These are phyloP conservation scores for Tylopilus vinaceipallidus DNA, from an alignment of 768 basidiomycete genomes.

Conservation along the genomic window DNA sequence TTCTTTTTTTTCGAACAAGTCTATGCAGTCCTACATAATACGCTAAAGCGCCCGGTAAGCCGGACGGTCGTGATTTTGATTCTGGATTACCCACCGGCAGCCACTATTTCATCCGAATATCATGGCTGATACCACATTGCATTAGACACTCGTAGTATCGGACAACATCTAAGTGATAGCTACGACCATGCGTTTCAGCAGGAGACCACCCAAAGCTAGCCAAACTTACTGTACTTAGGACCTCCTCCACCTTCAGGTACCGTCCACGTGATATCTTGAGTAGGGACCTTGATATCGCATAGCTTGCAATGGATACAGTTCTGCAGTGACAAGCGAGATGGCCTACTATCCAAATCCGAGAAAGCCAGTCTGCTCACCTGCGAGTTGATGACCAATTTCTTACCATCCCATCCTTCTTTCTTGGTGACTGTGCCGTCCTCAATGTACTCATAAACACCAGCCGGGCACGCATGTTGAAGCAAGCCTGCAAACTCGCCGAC, in stretches of 20 bases:
- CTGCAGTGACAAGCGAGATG: slow-evolving; percentile 34
- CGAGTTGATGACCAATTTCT: slow-evolving; percentile 93
- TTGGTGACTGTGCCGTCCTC: slow-evolving; percentile 55
- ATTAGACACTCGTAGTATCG: too few species aligned
- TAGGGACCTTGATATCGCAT: slow-evolving; percentile 95
- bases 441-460: slow-evolving; percentile 96
- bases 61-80: too few species aligned
- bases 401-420: slow-evolving; percentile 68
- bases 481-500: slow-evolving; percentile 81
- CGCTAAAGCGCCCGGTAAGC: too few species aligned
- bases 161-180: slow-evolving; percentile 26
- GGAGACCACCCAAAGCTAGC: neutral
- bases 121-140: too few species aligned
- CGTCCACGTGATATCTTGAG: slow-evolving; percentile 95
- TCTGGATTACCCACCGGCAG: too few species aligned
- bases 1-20: too few species aligned
- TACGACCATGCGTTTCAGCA: neutral
- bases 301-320: slow-evolving; percentile 94
- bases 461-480: slow-evolving; percentile 88
- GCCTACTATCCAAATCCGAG: neutral
- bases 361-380: slow-evolving; percentile 53
- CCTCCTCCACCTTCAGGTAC: slow-evolving; percentile 97
- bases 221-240: slow-evolving; percentile 80
- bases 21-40: too few species aligned
- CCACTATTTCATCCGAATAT: too few species aligned